phyloP scores from a whole-genome alignment of 2,329 filamentous ascomycete species.

The Phialocephala sp. region DNA sequence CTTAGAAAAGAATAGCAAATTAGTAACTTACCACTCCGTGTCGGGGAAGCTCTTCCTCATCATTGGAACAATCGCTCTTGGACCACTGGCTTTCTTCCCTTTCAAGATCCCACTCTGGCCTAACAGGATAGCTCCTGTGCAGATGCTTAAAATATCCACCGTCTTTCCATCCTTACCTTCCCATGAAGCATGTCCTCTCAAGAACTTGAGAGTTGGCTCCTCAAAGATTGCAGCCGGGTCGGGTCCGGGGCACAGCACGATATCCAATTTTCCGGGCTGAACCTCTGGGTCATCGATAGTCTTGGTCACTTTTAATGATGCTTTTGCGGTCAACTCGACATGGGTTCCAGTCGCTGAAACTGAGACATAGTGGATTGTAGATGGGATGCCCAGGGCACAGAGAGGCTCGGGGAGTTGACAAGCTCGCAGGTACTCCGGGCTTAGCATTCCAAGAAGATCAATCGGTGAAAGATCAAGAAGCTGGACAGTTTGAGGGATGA shows the following conservation, averaged over 20 bases:
- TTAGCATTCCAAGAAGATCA: slow-evolving; percentile 55
- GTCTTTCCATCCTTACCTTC: slow-evolving; percentile 36
- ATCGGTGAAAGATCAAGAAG: slow-evolving; percentile 57
- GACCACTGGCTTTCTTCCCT: slow-evolving; percentile 54
- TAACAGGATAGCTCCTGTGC: slow-evolving; percentile 56
- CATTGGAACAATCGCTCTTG: slow-evolving; percentile 49
- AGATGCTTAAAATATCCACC: slow-evolving; percentile 58
- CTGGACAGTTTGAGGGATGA: slow-evolving; percentile 53
- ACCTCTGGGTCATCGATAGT: slow-evolving; percentile 53
- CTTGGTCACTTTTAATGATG: slow-evolving; percentile 50
- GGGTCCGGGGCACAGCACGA: slow-evolving; percentile 57
- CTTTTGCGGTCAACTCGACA: slow-evolving; percentile 50
- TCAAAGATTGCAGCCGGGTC: slow-evolving; percentile 47
- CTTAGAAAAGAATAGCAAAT: too few species aligned
- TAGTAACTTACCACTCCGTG: too few species aligned
- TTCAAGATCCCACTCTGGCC: slow-evolving; percentile 55
- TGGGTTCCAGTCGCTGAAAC: slow-evolving; percentile 44
- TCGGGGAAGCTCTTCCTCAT: slow-evolving; percentile 45
- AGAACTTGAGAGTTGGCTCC: slow-evolving; percentile 48
- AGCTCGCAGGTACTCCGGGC: slow-evolving; percentile 51
- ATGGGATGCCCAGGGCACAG: slow-evolving; percentile 49
- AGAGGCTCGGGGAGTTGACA: slow-evolving; percentile 47
- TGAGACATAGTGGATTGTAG: slow-evolving; percentile 55
- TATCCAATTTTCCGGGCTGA: slow-evolving; percentile 56
- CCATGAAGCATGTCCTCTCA: slow-evolving; percentile 47